phyloP scores from a whole-genome alignment of 2,329 filamentous ascomycete genomes.

The Drechslerella dactyloides region DNA sequence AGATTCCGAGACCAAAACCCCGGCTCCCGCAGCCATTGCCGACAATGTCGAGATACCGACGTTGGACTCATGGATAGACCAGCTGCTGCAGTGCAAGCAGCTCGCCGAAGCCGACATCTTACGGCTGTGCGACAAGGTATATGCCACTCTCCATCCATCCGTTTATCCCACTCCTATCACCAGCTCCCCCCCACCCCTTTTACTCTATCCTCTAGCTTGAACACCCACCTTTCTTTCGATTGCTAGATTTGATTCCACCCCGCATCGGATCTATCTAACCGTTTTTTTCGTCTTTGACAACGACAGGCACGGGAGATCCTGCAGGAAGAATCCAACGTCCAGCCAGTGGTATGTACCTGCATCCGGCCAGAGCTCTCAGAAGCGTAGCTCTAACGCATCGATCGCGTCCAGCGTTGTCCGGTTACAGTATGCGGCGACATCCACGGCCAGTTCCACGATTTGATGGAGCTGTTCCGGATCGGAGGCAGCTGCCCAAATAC shows the following conservation, averaged over 20 bases:
- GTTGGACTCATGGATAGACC: slow-evolving; percentile 98
- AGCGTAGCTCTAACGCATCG: slow-evolving; percentile 51
- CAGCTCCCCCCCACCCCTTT: slow-evolving; percentile 2
- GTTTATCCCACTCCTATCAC: background rate
- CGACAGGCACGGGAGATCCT: slow-evolving; percentile 87
- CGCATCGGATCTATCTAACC: too few relatives aligned
- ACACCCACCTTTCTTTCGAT: background rate
- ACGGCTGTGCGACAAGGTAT: slow-evolving; percentile 95
- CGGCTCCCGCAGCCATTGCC: slow-evolving; percentile 76
- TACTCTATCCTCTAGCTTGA: background rate
- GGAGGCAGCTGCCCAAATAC: slow-evolving; percentile 97
- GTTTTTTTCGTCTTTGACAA: too few relatives aligned
- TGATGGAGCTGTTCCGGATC: slow-evolving; percentile 99
- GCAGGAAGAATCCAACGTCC: slow-evolving; percentile 97
- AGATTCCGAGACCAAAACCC: slow-evolving; percentile 81
- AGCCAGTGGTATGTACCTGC: slow-evolving; percentile 80
- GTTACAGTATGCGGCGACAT: slow-evolving; percentile 99
- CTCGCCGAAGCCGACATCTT: slow-evolving; percentile 92
- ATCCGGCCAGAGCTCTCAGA: background rate
- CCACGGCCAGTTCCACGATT: slow-evolving; percentile 96
- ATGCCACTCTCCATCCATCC: slow-evolving; percentile 55
- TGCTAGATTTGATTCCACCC: too few relatives aligned
- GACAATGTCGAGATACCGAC: slow-evolving; percentile 85
- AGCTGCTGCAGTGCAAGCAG: slow-evolving; percentile 98
- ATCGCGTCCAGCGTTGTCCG: slow-evolving; percentile 79